Percentiles rank a stretch among this genome's conserved stretches.
phyloP scores from a whole-genome alignment of 495 filamentous ascomycete species.

The Geoglossum glabrum region DNA sequence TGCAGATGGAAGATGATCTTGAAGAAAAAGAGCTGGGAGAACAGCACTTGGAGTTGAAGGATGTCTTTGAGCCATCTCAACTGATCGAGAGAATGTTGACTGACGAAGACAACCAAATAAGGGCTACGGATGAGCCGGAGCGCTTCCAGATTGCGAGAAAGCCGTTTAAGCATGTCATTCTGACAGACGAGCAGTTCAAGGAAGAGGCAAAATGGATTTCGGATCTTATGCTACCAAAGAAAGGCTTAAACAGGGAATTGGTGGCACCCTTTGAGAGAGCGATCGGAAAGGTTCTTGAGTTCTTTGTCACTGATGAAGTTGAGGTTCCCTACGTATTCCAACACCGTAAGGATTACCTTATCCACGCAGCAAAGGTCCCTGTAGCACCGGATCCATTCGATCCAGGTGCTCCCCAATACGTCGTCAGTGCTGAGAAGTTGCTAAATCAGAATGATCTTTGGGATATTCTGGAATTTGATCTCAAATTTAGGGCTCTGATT shows the following conservation, averaged over 20 bases:
- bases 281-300: conserved; percentile 81
- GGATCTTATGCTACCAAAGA: conserved; percentile 68
- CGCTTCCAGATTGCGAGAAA: conserved; percentile 82
- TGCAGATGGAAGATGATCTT: conserved; percentile 57
- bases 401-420: conserved; percentile 49
- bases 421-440: conserved; percentile 64
- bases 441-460: conserved; percentile 84
- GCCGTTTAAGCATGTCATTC: conserved; percentile 56
- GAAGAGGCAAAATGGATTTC: conserved; percentile 89
- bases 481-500: conserved; percentile 76
- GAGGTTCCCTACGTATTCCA: conserved; percentile 97
- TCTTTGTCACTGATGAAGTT: conserved; percentile 76
- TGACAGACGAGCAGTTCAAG: conserved; percentile 60
- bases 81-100: conserved; percentile 84
- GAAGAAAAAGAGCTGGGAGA: conserved; percentile 55
- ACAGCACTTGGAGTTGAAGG: conserved; percentile 66
- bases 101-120: conserved; percentile 82
- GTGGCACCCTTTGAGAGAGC: conserved; percentile 68
- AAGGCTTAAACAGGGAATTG: conserved; percentile 46
- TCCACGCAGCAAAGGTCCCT: conserved; percentile 62
- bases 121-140: conserved; percentile 72
- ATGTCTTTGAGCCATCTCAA: conserved; percentile 93
- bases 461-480: conserved; percentile 81
- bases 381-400: conserved; percentile 29
- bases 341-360: conserved; percentile 92